A percentile compares a stretch with the other conserved stretches of the same genome.
phyloP scores from a whole-genome alignment of 2,329 filamentous ascomycete species.

The Cladophialophora psammophila region DNA sequence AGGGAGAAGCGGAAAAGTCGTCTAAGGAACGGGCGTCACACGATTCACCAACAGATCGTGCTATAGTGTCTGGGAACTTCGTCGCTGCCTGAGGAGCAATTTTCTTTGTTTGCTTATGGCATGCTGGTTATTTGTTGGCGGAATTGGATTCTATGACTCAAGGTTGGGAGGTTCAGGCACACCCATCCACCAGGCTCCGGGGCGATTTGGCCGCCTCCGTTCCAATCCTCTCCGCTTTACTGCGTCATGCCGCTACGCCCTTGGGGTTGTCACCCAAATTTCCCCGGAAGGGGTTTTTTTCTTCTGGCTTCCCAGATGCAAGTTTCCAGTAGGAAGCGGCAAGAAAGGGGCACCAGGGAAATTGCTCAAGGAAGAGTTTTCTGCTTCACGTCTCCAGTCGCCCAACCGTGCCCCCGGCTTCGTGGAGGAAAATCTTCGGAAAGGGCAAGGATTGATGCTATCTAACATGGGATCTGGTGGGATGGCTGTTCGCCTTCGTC shows the following conservation, averaged over 20 bases:
- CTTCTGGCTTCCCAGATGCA: background rate
- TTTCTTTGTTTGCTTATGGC: constrained; percentile 10
- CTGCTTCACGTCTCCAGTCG: constrained; percentile 14
- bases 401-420: constrained; percentile 1
- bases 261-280: background rate
- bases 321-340: background rate
- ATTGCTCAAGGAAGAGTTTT: constrained; percentile 4
- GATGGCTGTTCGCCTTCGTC: background rate
- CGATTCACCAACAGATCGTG: background rate
- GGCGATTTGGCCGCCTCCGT: background rate
- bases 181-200: background rate
- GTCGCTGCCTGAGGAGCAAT: background rate
- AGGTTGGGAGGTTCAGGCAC: background rate
- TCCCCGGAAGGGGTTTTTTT: background rate
- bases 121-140: constrained; percentile 3
- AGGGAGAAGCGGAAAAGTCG: background rate
- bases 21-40: background rate
- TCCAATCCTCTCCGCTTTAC: background rate
- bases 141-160: background rate
- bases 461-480: background rate
- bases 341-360: background rate
- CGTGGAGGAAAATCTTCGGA: background rate
- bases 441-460: background rate
- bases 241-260: background rate
- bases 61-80: background rate